phyloP scores from a whole-genome alignment of 2,329 filamentous ascomycete species.

The Cladosporium sp. region DNA sequence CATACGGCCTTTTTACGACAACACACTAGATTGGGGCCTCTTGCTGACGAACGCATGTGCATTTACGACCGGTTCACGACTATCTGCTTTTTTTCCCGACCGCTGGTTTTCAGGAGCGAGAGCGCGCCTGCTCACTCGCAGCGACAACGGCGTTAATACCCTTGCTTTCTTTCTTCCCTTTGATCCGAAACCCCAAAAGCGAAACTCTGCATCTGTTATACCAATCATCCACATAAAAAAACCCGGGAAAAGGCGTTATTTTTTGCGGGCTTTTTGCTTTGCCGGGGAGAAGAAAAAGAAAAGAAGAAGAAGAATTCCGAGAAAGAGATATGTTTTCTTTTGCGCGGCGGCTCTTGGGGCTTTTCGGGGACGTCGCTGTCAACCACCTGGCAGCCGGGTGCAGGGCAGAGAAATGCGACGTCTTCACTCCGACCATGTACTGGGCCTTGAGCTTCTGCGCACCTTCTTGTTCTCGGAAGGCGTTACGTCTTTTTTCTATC shows the following conservation, averaged over 20 bases:
- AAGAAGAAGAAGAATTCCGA: conserved; percentile 1
- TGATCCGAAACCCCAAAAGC: conserved; percentile 3
- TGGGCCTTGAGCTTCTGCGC: conserved; percentile 12
- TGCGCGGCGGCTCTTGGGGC: conserved; percentile 13
- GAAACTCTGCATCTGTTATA: conserved; percentile 11
- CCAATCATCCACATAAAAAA: conserved; percentile 7
- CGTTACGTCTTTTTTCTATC: background rate
- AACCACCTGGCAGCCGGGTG: conserved; percentile 14
- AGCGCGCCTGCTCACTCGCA: conserved; percentile 9
- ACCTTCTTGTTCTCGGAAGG: conserved; percentile 1
- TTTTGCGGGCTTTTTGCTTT: conserved; percentile 13
- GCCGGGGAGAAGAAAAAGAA: background rate
- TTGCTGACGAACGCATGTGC: conserved; percentile 9
- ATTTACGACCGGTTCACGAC: conserved; percentile 13
- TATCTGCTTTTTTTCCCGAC: conserved; percentile 10
- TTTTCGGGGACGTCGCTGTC: conserved; percentile 4
- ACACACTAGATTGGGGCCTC: background rate
- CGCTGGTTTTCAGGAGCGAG: conserved; percentile 12
- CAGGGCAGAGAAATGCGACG: conserved; percentile 4
- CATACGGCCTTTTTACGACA: conserved; percentile 4
- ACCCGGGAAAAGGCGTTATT: conserved; percentile 11
- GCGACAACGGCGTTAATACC: conserved; percentile 14
- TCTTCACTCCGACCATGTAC: conserved; percentile 4
- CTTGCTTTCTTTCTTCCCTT: conserved; percentile 8
- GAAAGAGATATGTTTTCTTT: conserved; percentile 9